Percentiles rank a stretch among this genome's conserved stretches.
Evolutionary conservation across 1,284 basidiomycete genomes (phyloP).

Genomic region (Cerioporus squamosus): DNA sequence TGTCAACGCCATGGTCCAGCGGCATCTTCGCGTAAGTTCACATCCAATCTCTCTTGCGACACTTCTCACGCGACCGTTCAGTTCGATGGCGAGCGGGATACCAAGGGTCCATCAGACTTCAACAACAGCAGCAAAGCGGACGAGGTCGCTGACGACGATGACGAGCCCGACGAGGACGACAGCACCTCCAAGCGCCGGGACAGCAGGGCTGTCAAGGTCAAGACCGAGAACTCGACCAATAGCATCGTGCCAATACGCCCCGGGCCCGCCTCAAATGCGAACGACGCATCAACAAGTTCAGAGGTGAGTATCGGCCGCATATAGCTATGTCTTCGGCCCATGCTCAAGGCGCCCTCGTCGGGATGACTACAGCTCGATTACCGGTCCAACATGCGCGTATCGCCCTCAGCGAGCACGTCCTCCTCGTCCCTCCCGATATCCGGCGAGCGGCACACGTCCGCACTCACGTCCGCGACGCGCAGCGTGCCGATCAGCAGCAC

Average conservation of each 20-base stretch:
- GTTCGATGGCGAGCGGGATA: conserved; percentile 57
- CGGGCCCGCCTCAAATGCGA: conserved; percentile 15
- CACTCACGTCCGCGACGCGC: conserved; percentile 18
- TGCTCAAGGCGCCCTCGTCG: conserved; percentile 3
- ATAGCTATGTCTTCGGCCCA: neutral
- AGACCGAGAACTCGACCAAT: conserved; percentile 19
- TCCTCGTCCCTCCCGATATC: conserved; percentile 35
- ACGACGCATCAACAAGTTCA: conserved; percentile 25
- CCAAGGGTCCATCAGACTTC: conserved; percentile 49
- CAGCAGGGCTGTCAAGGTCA: conserved; percentile 27
- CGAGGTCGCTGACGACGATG: conserved; percentile 49
- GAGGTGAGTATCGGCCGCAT: conserved; percentile 23
- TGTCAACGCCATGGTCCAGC: conserved; percentile 49
- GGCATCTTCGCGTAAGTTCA: conserved; percentile 49
- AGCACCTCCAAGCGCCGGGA: conserved; percentile 28
- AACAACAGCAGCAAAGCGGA: conserved; percentile 40
- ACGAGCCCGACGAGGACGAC: conserved; percentile 43
- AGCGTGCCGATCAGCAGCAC: conserved; percentile 25
- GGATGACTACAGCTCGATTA: conserved; percentile 28
- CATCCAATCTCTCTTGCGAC: neutral
- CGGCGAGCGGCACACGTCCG: conserved; percentile 34
- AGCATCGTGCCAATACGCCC: conserved; percentile 32
- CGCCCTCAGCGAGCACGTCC: conserved; percentile 25
- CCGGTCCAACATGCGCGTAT: conserved; percentile 25
- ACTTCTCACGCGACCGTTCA: conserved; percentile 27